Conservation (phyloP, 495 filamentous ascomycete genomes). For the Penicillium samsonianum region DNA sequence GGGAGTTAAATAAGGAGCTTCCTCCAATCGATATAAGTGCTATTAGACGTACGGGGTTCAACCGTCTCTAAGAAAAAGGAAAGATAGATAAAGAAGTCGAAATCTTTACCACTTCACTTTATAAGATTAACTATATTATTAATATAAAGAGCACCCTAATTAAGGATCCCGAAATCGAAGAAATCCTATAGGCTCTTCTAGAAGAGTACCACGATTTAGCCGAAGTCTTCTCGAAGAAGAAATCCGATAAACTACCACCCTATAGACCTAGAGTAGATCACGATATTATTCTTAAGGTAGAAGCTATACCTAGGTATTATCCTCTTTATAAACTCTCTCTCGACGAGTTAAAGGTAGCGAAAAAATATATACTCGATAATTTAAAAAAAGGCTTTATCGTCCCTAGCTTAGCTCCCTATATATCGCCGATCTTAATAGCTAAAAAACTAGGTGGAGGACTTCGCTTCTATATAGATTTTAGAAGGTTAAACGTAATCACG, state of each 20-base stretch:
- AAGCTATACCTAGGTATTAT: neutral
- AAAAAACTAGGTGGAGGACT: neutral
- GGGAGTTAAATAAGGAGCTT: too few relatives aligned
- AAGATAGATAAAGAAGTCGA: neutral
- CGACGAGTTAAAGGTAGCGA: neutral
- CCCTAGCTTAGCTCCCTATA: neutral
- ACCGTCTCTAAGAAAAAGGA: neutral
- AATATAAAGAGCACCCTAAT: neutral
- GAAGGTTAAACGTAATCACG: neutral
- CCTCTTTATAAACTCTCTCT: neutral
- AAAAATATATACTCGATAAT: neutral
- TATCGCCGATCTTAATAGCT: neutral
- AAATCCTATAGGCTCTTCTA: neutral
- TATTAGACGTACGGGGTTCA: neutral
- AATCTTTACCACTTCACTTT: neutral
- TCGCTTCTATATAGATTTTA: neutral
- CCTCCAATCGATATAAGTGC: too few relatives aligned
- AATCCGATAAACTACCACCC: neutral
- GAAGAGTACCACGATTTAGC: neutral
- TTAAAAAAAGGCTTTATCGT: neutral
- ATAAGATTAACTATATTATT: neutral
- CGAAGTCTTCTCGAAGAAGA: neutral
- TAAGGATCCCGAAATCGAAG: neutral
- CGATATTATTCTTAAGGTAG: neutral
- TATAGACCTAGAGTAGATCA: neutral